Percentiles rank a stretch among this genome's conserved stretches.
These are phyloP conservation scores for Ophiostoma ips DNA, from an alignment of 2,329 filamentous ascomycete species.

Conservation along the genomic window DNA sequence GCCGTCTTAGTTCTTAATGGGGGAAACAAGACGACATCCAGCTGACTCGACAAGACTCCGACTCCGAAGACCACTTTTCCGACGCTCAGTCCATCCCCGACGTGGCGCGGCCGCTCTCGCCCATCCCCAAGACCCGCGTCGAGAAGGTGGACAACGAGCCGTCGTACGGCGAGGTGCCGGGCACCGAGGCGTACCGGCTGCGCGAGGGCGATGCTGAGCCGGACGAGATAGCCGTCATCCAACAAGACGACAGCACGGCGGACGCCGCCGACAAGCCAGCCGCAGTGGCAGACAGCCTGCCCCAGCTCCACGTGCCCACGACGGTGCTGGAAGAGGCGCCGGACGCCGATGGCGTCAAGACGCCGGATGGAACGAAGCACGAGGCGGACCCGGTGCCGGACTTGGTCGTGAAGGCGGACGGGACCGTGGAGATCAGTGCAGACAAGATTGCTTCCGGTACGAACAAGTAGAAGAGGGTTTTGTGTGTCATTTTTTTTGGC, in stretches of 20 bases:
- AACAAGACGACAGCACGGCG: conserved; percentile 17
- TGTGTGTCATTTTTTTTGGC: conserved; percentile 8
- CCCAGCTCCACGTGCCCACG: conserved; percentile 28
- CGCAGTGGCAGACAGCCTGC: neutral
- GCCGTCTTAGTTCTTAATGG: neutral
- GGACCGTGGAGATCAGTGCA: conserved; percentile 21
- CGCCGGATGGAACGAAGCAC: conserved; percentile 31
- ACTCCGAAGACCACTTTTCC: conserved; percentile 57
- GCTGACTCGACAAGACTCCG: conserved; percentile 31
- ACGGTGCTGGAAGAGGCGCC: conserved; percentile 40
- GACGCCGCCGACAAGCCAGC: neutral
- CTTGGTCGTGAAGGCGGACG: conserved; percentile 32
- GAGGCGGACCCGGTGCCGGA: conserved; percentile 40
- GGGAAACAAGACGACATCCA: neutral
- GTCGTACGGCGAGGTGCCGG: conserved; percentile 47
- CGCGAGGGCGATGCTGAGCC: conserved; percentile 44
- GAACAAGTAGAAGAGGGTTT: conserved; percentile 20
- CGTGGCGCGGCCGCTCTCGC: conserved; percentile 30
- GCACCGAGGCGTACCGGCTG: conserved; percentile 42
- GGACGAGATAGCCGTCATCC: conserved; percentile 43
- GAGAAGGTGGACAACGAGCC: conserved; percentile 45
- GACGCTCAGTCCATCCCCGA: conserved; percentile 44
- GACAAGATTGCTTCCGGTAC: conserved; percentile 20
- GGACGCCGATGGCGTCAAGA: conserved; percentile 30
- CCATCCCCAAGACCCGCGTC: conserved; percentile 44